These are phyloP conservation scores for Wickerhamomyces chaumierensis DNA, from an alignment of 805 yeast genomes.

Conservation along the genomic window DNA sequence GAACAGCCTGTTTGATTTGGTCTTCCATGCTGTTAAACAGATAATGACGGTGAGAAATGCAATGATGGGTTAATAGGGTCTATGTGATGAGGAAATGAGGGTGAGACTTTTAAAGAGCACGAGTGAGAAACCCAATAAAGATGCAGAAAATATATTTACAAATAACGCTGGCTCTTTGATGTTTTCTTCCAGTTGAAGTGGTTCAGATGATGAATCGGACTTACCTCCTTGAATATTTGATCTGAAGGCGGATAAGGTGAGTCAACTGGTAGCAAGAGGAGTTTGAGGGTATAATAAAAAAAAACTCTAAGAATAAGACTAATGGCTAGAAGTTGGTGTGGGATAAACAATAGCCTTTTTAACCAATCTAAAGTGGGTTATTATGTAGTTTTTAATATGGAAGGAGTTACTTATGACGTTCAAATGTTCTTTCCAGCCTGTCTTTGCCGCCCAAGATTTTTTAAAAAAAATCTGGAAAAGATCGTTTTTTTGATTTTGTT, in stretches of 20 bases:
- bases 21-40: slow-evolving; percentile 8
- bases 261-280: not conserved
- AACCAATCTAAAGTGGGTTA: too few species aligned
- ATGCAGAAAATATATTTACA: not conserved
- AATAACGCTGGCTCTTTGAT: not conserved
- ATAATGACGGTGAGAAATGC: not conserved
- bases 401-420: too few species aligned
- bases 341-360: too few species aligned
- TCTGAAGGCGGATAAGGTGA: not conserved
- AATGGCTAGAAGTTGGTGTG: too few species aligned
- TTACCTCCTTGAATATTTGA: not conserved
- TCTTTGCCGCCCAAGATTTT: too few species aligned
- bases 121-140: not conserved
- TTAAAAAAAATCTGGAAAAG: too few species aligned
- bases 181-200: not conserved
- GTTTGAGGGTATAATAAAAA: not conserved
- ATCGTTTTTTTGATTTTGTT: not conserved
- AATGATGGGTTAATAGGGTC: not conserved
- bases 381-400: too few species aligned
- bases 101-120: too few species aligned
- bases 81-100: not conserved
- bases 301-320: not conserved
- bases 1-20: slow-evolving; percentile 22
- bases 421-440: too few species aligned
- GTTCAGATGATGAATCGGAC: too few species aligned